A percentile compares a stretch with the other conserved stretches of the same genome.
Evolutionary conservation across 2,329 filamentous ascomycete genomes (phyloP).

Genomic region (Colletotrichum spinosum): DNA sequence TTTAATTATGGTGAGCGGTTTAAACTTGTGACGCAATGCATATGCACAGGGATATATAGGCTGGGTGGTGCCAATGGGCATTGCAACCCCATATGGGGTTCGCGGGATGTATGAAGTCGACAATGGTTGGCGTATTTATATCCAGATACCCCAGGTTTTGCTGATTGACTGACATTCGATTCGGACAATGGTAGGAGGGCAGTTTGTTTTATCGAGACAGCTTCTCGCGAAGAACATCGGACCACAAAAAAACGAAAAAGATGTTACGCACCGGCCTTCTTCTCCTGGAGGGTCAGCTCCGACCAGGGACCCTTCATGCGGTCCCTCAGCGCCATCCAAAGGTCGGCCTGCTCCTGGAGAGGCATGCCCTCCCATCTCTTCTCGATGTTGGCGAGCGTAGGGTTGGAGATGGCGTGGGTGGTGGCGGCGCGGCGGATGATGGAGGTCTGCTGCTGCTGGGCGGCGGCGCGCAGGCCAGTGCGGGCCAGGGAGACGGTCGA

Average conservation of each 20-base stretch:
- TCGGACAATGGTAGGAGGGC: conserved; percentile 2
- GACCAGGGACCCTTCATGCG: conserved; percentile 99
- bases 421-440: conserved; percentile 67
- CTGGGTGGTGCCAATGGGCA: conserved; percentile 15
- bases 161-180: neutral
- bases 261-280: conserved; percentile 91
- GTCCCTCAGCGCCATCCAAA: conserved; percentile 98
- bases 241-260: conserved; percentile 19
- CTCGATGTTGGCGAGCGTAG: conserved; percentile 97
- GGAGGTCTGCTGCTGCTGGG: conserved; percentile 47
- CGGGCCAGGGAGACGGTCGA: conserved; percentile 65
- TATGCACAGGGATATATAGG: conserved; percentile 31
- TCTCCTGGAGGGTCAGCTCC: conserved; percentile 94
- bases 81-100: conserved; percentile 20
- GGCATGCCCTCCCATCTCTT: conserved; percentile 99
- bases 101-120: neutral
- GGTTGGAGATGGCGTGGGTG: conserved; percentile 96
- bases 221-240: conserved; percentile 13
- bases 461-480: conserved; percentile 53
- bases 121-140: neutral
- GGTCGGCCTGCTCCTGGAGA: conserved; percentile 97
- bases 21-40: conserved; percentile 30
- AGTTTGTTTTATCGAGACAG: neutral
- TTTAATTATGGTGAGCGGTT: conserved; percentile 26
- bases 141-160: conserved; percentile 1